Percentiles rank a stretch among this genome's conserved stretches.
These are phyloP conservation scores for Polyporus arcularius DNA, from an alignment of 768 basidiomycete species.

Conservation along the genomic window DNA sequence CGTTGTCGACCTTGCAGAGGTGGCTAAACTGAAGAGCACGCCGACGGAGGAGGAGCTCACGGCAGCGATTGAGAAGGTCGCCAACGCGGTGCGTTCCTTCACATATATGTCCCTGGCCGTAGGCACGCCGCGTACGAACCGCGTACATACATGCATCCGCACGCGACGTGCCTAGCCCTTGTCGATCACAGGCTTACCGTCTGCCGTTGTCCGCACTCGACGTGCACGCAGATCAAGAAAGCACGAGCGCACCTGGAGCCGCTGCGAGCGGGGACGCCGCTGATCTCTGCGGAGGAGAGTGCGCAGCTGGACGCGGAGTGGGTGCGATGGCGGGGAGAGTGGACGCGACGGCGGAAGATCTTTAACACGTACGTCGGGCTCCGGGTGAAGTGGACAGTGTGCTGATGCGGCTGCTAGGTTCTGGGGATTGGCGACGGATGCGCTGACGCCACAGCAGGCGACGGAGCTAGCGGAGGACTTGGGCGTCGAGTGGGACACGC, in stretches of 20 bases:
- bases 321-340: slow-evolving; percentile 79
- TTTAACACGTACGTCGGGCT: slow-evolving; percentile 64
- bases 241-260: slow-evolving; percentile 56
- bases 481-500: slow-evolving; percentile 76
- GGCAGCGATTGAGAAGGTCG: slow-evolving; percentile 49
- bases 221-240: slow-evolving; percentile 46
- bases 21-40: slow-evolving; percentile 58
- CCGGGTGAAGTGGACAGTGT: background rate
- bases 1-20: slow-evolving; percentile 45
- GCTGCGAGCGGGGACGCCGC: slow-evolving; percentile 63
- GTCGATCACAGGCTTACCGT: background rate
- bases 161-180: background rate
- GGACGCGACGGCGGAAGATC: slow-evolving; percentile 73
- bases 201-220: slow-evolving; percentile 3
- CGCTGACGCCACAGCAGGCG: slow-evolving; percentile 66
- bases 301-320: slow-evolving; percentile 72
- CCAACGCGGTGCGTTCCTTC: slow-evolving; percentile 48
- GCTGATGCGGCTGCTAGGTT: slow-evolving; percentile 47
- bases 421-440: slow-evolving; percentile 71
- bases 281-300: slow-evolving; percentile 73
- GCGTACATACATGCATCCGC: background rate
- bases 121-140: background rate
- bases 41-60: slow-evolving; percentile 74
- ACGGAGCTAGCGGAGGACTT: slow-evolving; percentile 71
- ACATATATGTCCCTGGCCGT: slow-evolving; percentile 8